Percentiles rank a stretch among this genome's conserved stretches.
Conservation (phyloP, 148 eudicot genomes). For the Agrostemma githago region DNA sequence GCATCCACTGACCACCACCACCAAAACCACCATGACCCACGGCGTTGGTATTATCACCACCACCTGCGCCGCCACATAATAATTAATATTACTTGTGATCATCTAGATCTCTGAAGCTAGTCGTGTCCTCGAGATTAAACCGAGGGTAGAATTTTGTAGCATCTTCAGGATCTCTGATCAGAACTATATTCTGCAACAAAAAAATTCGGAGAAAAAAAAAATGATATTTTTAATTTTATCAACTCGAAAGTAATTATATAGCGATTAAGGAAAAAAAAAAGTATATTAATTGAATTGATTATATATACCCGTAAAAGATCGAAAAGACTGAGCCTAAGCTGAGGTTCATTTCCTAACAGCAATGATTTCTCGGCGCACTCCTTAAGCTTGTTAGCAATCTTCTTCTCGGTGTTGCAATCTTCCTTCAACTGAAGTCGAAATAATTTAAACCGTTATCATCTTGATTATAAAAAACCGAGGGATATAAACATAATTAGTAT, state of each 20-base stretch:
- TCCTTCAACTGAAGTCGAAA: slow-evolving; percentile 62
- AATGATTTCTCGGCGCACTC: slow-evolving; percentile 53
- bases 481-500: too few species aligned
- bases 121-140: slow-evolving; percentile 91
- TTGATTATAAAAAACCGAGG: too few species aligned
- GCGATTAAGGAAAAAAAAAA: background rate
- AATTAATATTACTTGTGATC: slow-evolving; percentile 80
- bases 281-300: background rate
- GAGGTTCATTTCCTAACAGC: slow-evolving; percentile 55
- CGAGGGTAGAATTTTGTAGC: slow-evolving; percentile 78
- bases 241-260: slow-evolving; percentile 6
- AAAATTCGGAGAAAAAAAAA: slow-evolving; percentile 6
- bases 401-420: slow-evolving; percentile 92
- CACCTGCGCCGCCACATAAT: background rate
- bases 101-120: slow-evolving; percentile 78
- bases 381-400: slow-evolving; percentile 77
- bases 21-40: slow-evolving; percentile 27
- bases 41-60: slow-evolving; percentile 22
- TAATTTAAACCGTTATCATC: too few species aligned
- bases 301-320: slow-evolving; percentile 70
- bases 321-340: slow-evolving; percentile 60
- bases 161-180: slow-evolving; percentile 91
- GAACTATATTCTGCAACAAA: slow-evolving; percentile 62
- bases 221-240: background rate
- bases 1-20: slow-evolving; percentile 47